These are phyloP conservation scores for Microbotryum violaceum DNA, from an alignment of 1,284 basidiomycete species.

Conservation along the genomic window DNA sequence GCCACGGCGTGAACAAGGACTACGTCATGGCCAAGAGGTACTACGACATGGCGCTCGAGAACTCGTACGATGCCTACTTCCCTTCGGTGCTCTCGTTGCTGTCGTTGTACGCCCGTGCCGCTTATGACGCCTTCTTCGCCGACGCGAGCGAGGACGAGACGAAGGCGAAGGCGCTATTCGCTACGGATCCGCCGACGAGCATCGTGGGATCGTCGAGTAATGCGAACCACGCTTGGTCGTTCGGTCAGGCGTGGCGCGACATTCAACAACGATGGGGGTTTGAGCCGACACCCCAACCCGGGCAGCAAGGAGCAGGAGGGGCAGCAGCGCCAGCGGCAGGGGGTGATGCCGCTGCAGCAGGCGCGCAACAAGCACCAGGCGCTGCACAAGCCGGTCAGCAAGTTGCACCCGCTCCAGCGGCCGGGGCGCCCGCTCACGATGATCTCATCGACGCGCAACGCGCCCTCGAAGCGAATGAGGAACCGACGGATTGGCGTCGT, in stretches of 20 bases:
- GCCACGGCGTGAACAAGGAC: constrained; percentile 83
- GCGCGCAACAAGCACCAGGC: no score
- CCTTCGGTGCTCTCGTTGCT: constrained; percentile 74
- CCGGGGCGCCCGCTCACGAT: background rate
- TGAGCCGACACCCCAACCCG: constrained; percentile 23
- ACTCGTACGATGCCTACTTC: constrained; percentile 78
- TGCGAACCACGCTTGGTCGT: constrained; percentile 12
- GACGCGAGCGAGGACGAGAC: constrained; percentile 46
- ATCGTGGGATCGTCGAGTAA: background rate
- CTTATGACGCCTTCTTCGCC: constrained; percentile 70
- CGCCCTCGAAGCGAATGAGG: constrained; percentile 24
- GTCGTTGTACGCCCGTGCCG: constrained; percentile 73
- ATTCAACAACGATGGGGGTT: constrained; percentile 27
- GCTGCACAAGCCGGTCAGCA: background rate
- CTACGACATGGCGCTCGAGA: constrained; percentile 82
- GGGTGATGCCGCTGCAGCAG: background rate
- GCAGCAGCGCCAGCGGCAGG: background rate
- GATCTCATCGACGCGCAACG: constrained; percentile 7
- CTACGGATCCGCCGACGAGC: constrained; percentile 6
- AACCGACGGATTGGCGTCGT: constrained; percentile 19
- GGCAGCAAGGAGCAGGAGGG: background rate
- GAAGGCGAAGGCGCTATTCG: constrained; percentile 33
- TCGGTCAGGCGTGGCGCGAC: constrained; percentile 25
- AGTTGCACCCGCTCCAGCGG: constrained; percentile 5
- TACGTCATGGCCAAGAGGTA: constrained; percentile 95